Evolutionary conservation across 2,329 filamentous ascomycete species (phyloP), one percentile per base, ranked within the genome.

Genomic region (Laburnicola sp.): DNA sequence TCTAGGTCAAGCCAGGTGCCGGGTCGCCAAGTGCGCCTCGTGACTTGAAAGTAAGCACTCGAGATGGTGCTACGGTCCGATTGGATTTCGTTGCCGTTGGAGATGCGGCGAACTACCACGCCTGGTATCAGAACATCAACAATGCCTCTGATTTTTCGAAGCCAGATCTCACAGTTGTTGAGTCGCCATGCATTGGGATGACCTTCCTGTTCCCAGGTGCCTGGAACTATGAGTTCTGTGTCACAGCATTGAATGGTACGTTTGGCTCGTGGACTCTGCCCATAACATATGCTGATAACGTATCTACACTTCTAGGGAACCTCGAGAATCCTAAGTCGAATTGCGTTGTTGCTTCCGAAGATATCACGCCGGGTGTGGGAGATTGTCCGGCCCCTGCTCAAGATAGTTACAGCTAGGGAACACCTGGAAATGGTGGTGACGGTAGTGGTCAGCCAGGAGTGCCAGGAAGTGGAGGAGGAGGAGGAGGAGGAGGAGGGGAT

Each of bases 181-280:
- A 22, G 10, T 16, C 25, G 2, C 41, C 48, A 35, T 46, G 41
- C 28, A 28, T 42, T 25, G 49, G 49, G 28, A 43, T 51, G 4
- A 30, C 23, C 3, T 53, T 53, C 26, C 40, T 48, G 2, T 53
- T 48, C 21, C 51, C 51, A 3, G 51, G 51, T 16, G 26, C 36
- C 6, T 53, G 51, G 51, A 49, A 49, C 26, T 53, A 49, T 28
- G 51, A 53, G 42, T 53, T 49, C 36, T 53, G 51, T 31, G 45
- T 53, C 16, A 30, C 45, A 3, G 51, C 51, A 10, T 30, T 37
- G n/a, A 53, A 53, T 38, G 51, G 51, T 42, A 48, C 28, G 28
- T 10, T 6, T 10, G 5, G 6, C 28, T 30, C 28, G 10, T 30
- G 5, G 6, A 30, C 28, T 6, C 5, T 10, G 28, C 28, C 28